Evolutionary conservation across 2,329 filamentous ascomycete species (phyloP).

Genomic region (Diaporthe citri): DNA sequence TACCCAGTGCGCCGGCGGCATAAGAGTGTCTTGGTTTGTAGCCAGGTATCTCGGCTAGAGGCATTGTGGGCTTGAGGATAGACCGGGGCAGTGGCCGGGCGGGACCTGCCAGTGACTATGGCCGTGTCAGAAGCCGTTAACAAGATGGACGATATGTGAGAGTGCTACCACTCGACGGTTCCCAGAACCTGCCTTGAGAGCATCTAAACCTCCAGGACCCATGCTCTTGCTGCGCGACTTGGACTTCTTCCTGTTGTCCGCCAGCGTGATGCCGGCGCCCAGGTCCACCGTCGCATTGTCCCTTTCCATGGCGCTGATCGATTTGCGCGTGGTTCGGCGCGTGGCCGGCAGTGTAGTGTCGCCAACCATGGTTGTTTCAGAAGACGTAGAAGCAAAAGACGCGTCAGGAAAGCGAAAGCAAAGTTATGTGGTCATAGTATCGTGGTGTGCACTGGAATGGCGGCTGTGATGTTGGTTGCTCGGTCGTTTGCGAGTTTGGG

Average conservation of each 20-base stretch:
- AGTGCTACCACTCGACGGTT: constrained; percentile 81
- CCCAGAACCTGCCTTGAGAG: constrained; percentile 79
- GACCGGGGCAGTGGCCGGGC: constrained; percentile 69
- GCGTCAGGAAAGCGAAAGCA: constrained; percentile 15
- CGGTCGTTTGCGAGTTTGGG: background rate
- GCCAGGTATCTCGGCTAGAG: constrained; percentile 76
- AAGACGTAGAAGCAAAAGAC: background rate
- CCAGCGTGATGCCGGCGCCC: constrained; percentile 65
- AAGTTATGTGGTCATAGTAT: constrained; percentile 32
- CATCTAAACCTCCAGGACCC: constrained; percentile 89
- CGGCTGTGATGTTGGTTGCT: constrained; percentile 22
- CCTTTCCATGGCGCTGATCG: constrained; percentile 78
- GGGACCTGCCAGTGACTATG: constrained; percentile 67
- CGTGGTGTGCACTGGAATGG: constrained; percentile 10
- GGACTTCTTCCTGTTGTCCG: constrained; percentile 70
- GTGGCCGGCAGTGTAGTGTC: constrained; percentile 67
- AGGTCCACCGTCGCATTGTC: constrained; percentile 83
- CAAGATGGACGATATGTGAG: constrained; percentile 49
- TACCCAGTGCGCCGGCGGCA: constrained; percentile 53
- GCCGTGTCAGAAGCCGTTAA: constrained; percentile 42
- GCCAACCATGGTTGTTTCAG: constrained; percentile 41
- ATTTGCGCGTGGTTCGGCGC: constrained; percentile 73
- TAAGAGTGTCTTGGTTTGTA: constrained; percentile 68
- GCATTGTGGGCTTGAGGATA: constrained; percentile 85
- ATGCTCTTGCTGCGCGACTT: constrained; percentile 91